Base-by-base conservation (phyloP, 2,329 filamentous ascomycete genomes). In the Laburnicola sp. region DNA sequence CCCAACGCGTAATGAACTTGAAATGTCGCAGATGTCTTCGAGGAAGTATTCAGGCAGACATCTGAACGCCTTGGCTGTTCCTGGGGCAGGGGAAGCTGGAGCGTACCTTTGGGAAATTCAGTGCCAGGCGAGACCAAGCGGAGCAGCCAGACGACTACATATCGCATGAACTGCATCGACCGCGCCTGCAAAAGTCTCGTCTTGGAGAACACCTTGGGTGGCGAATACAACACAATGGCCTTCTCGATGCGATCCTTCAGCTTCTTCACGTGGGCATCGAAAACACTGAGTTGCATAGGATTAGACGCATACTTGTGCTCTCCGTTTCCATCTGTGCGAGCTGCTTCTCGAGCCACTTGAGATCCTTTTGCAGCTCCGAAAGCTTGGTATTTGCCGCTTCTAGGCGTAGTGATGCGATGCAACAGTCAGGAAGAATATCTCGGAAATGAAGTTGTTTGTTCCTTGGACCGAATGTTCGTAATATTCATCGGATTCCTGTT, bases 81-180 rank as follows among this genome's bases (percentile, higher is more conserved):
- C 27, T 78, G 71, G 0, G 89, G 81, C 11, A 99, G 80, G 2
- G 94, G 94, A 32, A 99, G 78, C 57, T 77, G 72, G n/a, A 89
- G 68, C 25, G 75, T 73, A 64, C 86, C 81, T 45, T 87, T 87
- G 0, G 94, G 94, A 46, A 87, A 89, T 64, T 93, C 88, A 59
- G 86, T 80, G 0, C 85, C 82, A 35, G 80, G 76, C 43, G 89
- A 92, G 2, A 89, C 91, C 38, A 97, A 80, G 46, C 93, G 84
- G 53, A 99, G 77, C 43, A 99, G 76, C 91, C 92, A 99, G 3
- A 97, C 91, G 3, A 93, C 89, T 27, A 97, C 89, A 72, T 96
- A 97, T 67, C 93, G 84, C 93, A 97, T 97, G 70, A 97, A 95
- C 56, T 91, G 86, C 76, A 99, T 85, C 0, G 93, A 95, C 27